Evolutionary conservation across 805 yeast genomes (phyloP), one percentile per base, ranked within the genome.

Genomic region (Metschnikowia henanensis): DNA sequence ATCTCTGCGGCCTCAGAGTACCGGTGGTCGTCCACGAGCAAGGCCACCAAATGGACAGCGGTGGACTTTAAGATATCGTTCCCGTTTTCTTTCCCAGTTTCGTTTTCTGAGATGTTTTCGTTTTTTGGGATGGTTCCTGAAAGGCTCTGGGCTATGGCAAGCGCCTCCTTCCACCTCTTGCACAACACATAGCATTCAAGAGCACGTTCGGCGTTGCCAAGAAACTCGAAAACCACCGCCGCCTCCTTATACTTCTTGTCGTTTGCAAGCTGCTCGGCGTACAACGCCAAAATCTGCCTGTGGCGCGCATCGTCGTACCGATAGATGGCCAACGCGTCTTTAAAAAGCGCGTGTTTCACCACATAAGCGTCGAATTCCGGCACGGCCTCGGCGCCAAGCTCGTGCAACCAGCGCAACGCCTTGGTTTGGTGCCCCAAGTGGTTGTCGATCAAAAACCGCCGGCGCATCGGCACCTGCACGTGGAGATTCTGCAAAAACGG

Each of bases 401-500:
- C 77, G 47, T 75, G 63, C 26, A 94, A 70, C 61, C 87, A 83
- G 12, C 58, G 67, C 50, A 92, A 68, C 0, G 97, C 98, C 58
- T 78, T 81, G 25, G 74, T 77, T 59, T 75, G 73, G 35, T 81
- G 77, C 56, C 83, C 81, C 61, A 94, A 75, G 59, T 82, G 73
- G 38, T 87, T 84, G 60, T 94, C 98, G 53, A 94, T 86, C 58
- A 81, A 63, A 58, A 87, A 91, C 58, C 78, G 76, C 52, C 83
- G 80, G 47, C 96, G 79, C 43, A 81, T 63, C 5, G 79, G 83
- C 0, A 78, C 68, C 62, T 84, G 87, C 31, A 77, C 79, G 52
- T 87, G 84, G 41, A 94, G 70, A 37, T 81, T 76, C 58, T 89
- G 96, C 52, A 94, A 73, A 64, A 94, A 94, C 39, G 99, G 97